These are phyloP conservation scores for Wickerhamomyces kurtzmanii DNA, from an alignment of 805 yeast species.

Conservation along the genomic window DNA sequence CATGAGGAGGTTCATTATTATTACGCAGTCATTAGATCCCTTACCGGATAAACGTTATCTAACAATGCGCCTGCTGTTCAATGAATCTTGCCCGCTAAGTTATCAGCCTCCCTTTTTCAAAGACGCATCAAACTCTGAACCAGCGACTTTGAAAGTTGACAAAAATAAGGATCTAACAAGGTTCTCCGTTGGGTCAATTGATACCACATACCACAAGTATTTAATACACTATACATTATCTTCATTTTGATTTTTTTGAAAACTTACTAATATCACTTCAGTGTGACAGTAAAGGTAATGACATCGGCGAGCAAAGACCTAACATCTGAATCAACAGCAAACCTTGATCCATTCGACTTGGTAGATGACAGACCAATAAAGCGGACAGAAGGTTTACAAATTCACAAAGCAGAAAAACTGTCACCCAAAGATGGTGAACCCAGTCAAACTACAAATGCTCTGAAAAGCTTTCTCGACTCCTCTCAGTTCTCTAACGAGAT, in stretches of 20 bases:
- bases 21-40: conserved; percentile 44
- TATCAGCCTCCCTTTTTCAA: conserved; percentile 41
- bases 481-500: conserved; percentile 11
- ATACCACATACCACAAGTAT: conserved; percentile 21
- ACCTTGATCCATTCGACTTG: conserved; percentile 21
- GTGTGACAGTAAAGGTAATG: conserved; percentile 19
- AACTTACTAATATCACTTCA: conserved; percentile 1
- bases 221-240: too few relatives aligned
- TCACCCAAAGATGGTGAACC: conserved; percentile 4
- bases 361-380: conserved; percentile 1
- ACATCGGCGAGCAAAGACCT: conserved; percentile 15
- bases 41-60: conserved; percentile 37
- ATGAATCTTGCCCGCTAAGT: conserved; percentile 32
- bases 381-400: background rate
- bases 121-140: conserved; percentile 27
- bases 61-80: conserved; percentile 38
- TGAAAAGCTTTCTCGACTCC: conserved; percentile 18
- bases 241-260: background rate
- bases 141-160: conserved; percentile 24
- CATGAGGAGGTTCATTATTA: conserved; percentile 39
- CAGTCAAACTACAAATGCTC: conserved; percentile 23
- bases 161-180: conserved; percentile 9
- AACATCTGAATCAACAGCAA: too few relatives aligned
- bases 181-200: conserved; percentile 19
- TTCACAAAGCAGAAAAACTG: background rate